A percentile compares a stretch with the other conserved stretches of the same genome.
Evolutionary conservation across 2,329 filamentous ascomycete genomes (phyloP).

Genomic region (Calonectria montana): DNA sequence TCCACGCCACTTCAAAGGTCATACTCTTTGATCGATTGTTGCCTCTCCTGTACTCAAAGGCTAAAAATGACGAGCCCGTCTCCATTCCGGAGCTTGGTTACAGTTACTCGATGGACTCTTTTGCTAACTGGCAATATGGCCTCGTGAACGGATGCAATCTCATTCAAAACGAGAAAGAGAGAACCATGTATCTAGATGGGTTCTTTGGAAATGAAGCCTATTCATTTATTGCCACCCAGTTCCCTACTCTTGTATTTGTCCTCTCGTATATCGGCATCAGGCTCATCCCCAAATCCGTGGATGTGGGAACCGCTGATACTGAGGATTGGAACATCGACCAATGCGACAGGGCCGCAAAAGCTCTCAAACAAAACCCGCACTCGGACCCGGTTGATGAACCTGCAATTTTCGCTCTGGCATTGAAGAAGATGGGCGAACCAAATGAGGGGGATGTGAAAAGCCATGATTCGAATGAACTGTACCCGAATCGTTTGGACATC

Average conservation of each 20-base stretch:
- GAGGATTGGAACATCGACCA: background rate
- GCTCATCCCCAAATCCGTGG: background rate
- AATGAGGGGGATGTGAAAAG: background rate
- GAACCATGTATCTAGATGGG: constrained; percentile 19
- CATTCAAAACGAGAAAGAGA: constrained; percentile 23
- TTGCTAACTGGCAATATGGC: constrained; percentile 28
- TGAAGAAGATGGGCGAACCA: background rate
- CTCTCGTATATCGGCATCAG: constrained; percentile 2
- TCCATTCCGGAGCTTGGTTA: constrained; percentile 24
- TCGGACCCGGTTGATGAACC: background rate
- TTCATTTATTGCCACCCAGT: constrained; percentile 23
- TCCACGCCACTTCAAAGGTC: constrained; percentile 1
- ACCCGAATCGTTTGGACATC: constrained; percentile 10
- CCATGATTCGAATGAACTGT: background rate
- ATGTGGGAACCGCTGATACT: background rate
- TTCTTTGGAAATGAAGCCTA: constrained; percentile 20
- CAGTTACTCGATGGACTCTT: constrained; percentile 30
- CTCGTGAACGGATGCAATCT: constrained; percentile 19
- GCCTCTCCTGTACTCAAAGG: background rate
- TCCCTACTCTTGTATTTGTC: background rate
- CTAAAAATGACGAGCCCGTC: background rate
- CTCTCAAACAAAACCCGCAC: background rate
- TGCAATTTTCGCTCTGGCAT: background rate
- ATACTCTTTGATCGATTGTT: constrained; percentile 20
- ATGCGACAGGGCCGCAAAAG: background rate